Percentiles rank a stretch among this genome's conserved stretches.
Conservation (phyloP, 345 rosid genomes). For the Psidium guajava region DNA sequence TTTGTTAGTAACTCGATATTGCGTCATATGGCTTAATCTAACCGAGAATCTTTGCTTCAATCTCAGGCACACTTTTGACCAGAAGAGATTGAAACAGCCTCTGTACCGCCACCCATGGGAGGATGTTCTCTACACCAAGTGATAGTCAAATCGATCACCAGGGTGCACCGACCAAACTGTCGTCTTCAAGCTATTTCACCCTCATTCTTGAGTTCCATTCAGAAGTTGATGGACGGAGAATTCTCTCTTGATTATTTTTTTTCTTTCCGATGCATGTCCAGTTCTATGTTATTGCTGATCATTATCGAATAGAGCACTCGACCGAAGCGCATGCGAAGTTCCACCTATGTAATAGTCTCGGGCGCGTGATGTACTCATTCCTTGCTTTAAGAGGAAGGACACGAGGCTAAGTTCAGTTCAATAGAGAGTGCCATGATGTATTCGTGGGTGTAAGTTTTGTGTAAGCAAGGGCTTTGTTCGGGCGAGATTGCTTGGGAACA, state of each 20-base stretch:
- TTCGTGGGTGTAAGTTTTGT: not conserved
- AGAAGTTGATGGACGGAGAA: not conserved
- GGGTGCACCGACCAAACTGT: not conserved
- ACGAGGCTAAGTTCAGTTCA: not conserved
- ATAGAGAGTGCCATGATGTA: not conserved
- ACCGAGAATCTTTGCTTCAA: not conserved
- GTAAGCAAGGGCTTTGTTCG: not conserved
- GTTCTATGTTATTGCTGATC: not conserved
- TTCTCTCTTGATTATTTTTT: not conserved
- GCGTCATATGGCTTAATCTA: not conserved
- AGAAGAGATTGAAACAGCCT: conserved; percentile 96
- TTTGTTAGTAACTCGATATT: not conserved
- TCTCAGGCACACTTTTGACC: conserved; percentile 83
- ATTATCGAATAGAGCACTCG: not conserved
- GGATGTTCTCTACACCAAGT: conserved; percentile 97
- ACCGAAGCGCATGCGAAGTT: not conserved
- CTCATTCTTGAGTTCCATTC: not conserved
- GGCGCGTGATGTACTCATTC: not conserved
- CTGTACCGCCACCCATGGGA: conserved; percentile 97
- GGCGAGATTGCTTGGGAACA: not conserved
- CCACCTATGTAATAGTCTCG: not conserved
- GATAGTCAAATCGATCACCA: conserved; percentile 1
- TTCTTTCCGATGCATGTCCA: not conserved
- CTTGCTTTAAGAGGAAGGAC: not conserved
- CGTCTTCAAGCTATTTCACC: not conserved